Base-by-base conservation (phyloP, 1,284 basidiomycete species). In the Rugosomyces carneus region DNA sequence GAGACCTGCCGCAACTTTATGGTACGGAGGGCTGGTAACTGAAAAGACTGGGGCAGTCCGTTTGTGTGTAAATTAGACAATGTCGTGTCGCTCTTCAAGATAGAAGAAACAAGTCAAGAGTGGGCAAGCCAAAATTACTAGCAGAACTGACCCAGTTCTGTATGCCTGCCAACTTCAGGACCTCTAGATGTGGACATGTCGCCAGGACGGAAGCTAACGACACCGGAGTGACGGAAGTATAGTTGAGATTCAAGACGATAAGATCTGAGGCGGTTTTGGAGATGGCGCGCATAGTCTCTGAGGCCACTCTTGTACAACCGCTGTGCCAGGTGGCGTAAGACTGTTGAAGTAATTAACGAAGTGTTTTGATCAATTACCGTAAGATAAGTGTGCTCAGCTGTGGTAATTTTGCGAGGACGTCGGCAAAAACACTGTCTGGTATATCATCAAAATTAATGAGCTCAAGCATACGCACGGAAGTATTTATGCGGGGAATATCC, bases 161-260 rank as follows among this genome's bases (percentile, higher is more conserved):
- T 45, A 84, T 72, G 3, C 78, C 80, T 2, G 82, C 81, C 2
- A 81, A 58, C 56, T 86, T 86, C 26, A 86, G 58, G 0, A 78
- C 73, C 54, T 78, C 67, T 3, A 86, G 54, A 7, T 67, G 53
- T 15, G 55, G 56, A 53, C 75, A 75, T 23, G 61, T 60, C 0
- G 53, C 57, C 3, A 83, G 51, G 1, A 83, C 60, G 7, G 67
- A 60, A 0, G 67, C 63, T 3, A 86, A 55, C 6, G 76, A 71
- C 0, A 56, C 49, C 0, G 81, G 75, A 1, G 73, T 63, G 3
- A 73, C 71, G 3, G 75, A 68, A 0, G 84, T 86, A 49, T 80
- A 80, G 55, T 73, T 84, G 37, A 85, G 58, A 53, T 86, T 85
- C 32, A 81, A 52, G 1, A 64, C 59, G 13, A 57, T 64, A 23